A percentile compares a stretch with the other conserved stretches of the same genome.
phyloP scores from a whole-genome alignment of 176 grass and related monocot species.

The Poa annua region DNA sequence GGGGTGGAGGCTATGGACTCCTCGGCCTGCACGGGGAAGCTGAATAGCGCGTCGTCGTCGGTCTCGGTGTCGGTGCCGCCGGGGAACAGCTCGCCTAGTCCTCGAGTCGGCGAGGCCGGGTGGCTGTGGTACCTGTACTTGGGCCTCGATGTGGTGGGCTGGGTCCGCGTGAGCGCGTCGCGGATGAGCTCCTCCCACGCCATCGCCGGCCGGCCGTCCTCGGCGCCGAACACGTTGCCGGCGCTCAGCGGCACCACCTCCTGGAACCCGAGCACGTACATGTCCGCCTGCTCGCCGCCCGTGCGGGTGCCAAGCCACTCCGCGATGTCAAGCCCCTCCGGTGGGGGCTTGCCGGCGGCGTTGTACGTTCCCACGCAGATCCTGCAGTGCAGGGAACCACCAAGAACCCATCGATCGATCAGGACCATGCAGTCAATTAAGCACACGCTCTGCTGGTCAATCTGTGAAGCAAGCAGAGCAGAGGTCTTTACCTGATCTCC shows the following conservation, averaged over 20 bases:
- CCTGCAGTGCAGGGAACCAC: constrained; percentile 41
- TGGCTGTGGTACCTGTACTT: constrained; percentile 69
- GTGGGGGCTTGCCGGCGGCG: constrained; percentile 62
- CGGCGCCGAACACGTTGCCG: constrained; percentile 82
- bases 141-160: constrained; percentile 30
- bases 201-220: constrained; percentile 62
- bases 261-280: constrained; percentile 90
- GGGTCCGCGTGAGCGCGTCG: constrained; percentile 53
- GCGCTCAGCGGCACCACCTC: constrained; percentile 95
- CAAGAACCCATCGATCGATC: not conserved
- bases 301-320: constrained; percentile 65
- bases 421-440: too few relatives aligned
- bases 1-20: constrained; percentile 17
- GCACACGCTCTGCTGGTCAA: not conserved
- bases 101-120: constrained; percentile 59
- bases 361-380: constrained; percentile 84
- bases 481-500: constrained; percentile 55
- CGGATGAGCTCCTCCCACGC: constrained; percentile 92
- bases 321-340: constrained; percentile 59
- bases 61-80: constrained; percentile 46
- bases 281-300: constrained; percentile 75
- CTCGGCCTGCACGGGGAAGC: constrained; percentile 10
- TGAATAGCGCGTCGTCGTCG: constrained; percentile 58
- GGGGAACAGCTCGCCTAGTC: constrained; percentile 42
- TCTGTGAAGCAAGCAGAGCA: too few relatives aligned